Conservation (phyloP, 148 eudicot genomes). For the Nepenthes gracilis region DNA sequence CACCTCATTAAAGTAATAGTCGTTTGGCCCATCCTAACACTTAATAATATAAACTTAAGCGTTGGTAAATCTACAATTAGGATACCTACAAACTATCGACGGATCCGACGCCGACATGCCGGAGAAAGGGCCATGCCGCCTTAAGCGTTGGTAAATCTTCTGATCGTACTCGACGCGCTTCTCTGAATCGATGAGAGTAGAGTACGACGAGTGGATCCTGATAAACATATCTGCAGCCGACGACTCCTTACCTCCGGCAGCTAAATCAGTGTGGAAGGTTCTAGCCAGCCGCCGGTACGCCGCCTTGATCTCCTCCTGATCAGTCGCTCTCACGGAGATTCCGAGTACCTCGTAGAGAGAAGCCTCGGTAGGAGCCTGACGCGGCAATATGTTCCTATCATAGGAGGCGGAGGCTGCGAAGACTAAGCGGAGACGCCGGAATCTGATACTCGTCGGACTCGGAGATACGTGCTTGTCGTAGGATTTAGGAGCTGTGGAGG, state of each 20-base stretch:
- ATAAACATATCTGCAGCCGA: conserved; percentile 35
- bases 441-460: no score
- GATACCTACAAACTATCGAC: no score
- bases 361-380: not conserved
- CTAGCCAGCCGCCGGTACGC: conserved; percentile 61
- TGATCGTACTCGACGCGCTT: conserved; percentile 61
- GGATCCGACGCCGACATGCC: no score
- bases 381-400: conserved; percentile 1
- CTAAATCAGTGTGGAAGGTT: conserved; percentile 51
- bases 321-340: conserved; percentile 29
- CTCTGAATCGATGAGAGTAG: conserved; percentile 49
- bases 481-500: no score
- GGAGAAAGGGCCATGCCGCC: no score
- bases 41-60: not conserved
- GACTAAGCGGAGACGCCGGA: not conserved
- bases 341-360: conserved; percentile 57
- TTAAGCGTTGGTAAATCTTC: conserved; percentile 11
- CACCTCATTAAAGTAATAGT: no score
- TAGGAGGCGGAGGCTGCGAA: conserved; percentile 3
- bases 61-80: conserved; percentile 15
- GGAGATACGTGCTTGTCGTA: no score
- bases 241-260: conserved; percentile 2
- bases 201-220: conserved; percentile 44
- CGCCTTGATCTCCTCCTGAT: conserved; percentile 38
- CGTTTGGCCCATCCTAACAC: no score